Evolutionary conservation across 495 filamentous ascomycete species (phyloP).

Genomic region (Bryoglossum gracile): DNA sequence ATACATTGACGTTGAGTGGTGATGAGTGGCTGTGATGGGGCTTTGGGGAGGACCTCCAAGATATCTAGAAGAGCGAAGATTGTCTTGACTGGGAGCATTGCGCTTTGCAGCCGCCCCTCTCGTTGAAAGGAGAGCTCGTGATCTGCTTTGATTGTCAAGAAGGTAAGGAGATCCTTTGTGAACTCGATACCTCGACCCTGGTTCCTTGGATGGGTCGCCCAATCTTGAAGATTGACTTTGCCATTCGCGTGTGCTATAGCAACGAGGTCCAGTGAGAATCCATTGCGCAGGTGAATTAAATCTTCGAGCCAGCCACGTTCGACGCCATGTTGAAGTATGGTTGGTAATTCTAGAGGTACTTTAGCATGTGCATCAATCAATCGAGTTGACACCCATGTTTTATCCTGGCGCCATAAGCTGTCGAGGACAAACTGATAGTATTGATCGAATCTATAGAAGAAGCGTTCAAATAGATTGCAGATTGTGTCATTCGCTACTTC

Average conservation of each 20-base stretch:
- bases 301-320: constrained; percentile 77
- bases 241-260: constrained; percentile 80
- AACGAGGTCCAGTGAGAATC: constrained; percentile 82
- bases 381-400: constrained; percentile 68
- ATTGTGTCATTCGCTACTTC: constrained; percentile 47
- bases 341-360: constrained; percentile 65
- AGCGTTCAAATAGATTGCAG: constrained; percentile 44
- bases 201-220: constrained; percentile 67
- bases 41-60: constrained; percentile 49
- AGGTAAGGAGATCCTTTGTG: constrained; percentile 57
- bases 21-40: constrained; percentile 42
- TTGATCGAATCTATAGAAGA: constrained; percentile 36
- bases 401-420: constrained; percentile 82
- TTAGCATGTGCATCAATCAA: constrained; percentile 72
- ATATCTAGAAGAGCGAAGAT: constrained; percentile 75
- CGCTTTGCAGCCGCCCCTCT: constrained; percentile 51
- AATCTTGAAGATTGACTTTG: constrained; percentile 70
- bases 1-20: constrained; percentile 77
- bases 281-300: constrained; percentile 64
- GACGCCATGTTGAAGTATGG: constrained; percentile 75
- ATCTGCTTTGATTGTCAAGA: constrained; percentile 74
- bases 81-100: constrained; percentile 48
- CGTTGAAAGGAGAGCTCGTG: constrained; percentile 67
- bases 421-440: constrained; percentile 80
- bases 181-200: constrained; percentile 53